These are phyloP conservation scores for Bacidia rubella DNA, from an alignment of 495 filamentous ascomycete species.

Conservation along the genomic window DNA sequence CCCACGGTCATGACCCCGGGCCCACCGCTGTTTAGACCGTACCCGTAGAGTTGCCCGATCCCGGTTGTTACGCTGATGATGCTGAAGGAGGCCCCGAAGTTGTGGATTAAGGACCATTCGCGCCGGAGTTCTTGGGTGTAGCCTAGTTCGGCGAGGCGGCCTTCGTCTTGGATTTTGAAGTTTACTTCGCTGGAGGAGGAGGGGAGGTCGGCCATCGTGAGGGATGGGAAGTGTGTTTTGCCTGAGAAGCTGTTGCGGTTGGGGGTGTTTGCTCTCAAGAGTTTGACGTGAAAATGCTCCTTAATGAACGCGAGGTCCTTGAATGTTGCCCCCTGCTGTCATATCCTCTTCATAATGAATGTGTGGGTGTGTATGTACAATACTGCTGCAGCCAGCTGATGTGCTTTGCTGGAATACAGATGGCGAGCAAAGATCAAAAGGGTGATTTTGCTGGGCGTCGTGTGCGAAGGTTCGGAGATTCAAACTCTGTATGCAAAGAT, in stretches of 20 bases:
- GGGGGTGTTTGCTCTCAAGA: too few species aligned
- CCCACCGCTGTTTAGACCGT: slow-evolving; percentile 43
- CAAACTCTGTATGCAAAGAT: not conserved
- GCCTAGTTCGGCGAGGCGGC: slow-evolving; percentile 41
- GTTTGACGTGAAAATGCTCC: too few species aligned
- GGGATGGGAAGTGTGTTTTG: not conserved
- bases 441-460: not conserved
- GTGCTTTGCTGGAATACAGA: not conserved
- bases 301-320: too few species aligned
- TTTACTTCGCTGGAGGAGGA: slow-evolving; percentile 12
- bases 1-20: slow-evolving; percentile 39
- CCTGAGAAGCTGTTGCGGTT: not conserved
- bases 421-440: not conserved
- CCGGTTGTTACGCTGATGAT: slow-evolving; percentile 53
- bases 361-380: too few species aligned
- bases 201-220: not conserved
- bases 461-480: not conserved
- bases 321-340: too few species aligned
- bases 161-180: slow-evolving; percentile 31
- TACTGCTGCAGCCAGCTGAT: not conserved
- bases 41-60: slow-evolving; percentile 30
- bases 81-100: slow-evolving; percentile 51
- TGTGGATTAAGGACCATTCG: slow-evolving; percentile 46
- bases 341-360: too few species aligned
- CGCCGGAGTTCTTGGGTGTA: slow-evolving; percentile 47